Evolutionary conservation across 768 basidiomycete genomes (phyloP).

Genomic region (Trametes villosa): DNA sequence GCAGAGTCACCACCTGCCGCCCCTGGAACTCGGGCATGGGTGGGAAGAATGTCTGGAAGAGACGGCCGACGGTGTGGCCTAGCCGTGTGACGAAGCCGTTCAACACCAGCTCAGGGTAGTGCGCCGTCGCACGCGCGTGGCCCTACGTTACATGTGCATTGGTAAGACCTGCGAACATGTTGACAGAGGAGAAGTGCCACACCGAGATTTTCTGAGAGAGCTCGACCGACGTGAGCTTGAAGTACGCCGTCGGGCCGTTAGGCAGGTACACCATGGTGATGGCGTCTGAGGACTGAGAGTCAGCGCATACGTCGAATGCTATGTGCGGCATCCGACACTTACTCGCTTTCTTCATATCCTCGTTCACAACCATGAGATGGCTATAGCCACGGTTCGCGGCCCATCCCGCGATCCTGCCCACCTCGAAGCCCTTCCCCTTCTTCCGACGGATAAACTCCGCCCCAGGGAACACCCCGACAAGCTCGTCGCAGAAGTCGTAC

Average conservation of each 20-base stretch:
- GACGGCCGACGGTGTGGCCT: slow-evolving; percentile 89
- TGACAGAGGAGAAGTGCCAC: slow-evolving; percentile 31
- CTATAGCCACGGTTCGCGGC: slow-evolving; percentile 87
- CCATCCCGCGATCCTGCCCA: slow-evolving; percentile 93
- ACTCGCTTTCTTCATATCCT: slow-evolving; percentile 95
- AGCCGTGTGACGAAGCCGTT: slow-evolving; percentile 94
- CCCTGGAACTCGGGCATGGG: slow-evolving; percentile 95
- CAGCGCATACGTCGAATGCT: background rate
- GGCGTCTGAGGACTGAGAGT: slow-evolving; percentile 61
- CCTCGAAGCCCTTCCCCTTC: slow-evolving; percentile 88
- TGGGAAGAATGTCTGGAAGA: slow-evolving; percentile 97
- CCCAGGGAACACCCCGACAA: slow-evolving; percentile 88
- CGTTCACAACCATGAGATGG: slow-evolving; percentile 91
- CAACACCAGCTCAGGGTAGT: slow-evolving; percentile 92
- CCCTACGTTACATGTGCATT: slow-evolving; percentile 51
- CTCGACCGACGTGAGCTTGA: slow-evolving; percentile 89
- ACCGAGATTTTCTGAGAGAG: slow-evolving; percentile 88
- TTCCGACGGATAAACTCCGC: slow-evolving; percentile 87
- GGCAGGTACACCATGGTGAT: slow-evolving; percentile 92
- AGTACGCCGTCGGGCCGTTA: slow-evolving; percentile 91
- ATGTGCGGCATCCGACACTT: slow-evolving; percentile 34
- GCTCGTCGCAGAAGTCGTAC: slow-evolving; percentile 91
- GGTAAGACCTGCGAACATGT: background rate
- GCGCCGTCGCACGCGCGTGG: slow-evolving; percentile 90
- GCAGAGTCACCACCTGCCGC: slow-evolving; percentile 94